Percentiles rank a stretch among this genome's conserved stretches.
Evolutionary conservation across 2,329 filamentous ascomycete species (phyloP).

Genomic region (Colletotrichum sojae): DNA sequence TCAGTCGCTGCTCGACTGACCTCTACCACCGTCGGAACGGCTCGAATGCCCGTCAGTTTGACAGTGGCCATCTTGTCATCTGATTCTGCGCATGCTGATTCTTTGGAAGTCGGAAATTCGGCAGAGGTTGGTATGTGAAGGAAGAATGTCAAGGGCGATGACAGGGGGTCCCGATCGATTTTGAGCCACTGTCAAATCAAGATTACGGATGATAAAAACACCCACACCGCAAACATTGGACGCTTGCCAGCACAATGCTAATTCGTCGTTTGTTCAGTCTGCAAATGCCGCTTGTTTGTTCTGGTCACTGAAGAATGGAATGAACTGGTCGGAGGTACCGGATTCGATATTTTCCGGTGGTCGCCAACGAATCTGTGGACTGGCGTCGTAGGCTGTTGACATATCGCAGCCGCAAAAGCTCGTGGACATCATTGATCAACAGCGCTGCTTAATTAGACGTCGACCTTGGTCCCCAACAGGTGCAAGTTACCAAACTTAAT

Average conservation of each 20-base stretch:
- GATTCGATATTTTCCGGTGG: background rate
- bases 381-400: background rate
- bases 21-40: slow-evolving; percentile 19
- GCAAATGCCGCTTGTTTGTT: background rate
- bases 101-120: background rate
- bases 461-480: background rate
- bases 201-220: background rate
- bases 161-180: background rate
- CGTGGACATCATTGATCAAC: background rate
- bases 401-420: background rate
- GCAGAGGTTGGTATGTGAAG: background rate
- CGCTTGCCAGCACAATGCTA: background rate
- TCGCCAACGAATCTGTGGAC: background rate
- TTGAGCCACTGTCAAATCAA: background rate
- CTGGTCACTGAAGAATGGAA: slow-evolving; percentile 4
- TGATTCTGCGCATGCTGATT: slow-evolving; percentile 10
- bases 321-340: background rate
- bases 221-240: background rate
- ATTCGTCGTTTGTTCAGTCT: background rate
- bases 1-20: slow-evolving; percentile 7
- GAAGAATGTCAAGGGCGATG: background rate
- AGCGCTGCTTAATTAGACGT: slow-evolving; percentile 1
- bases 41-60: slow-evolving; percentile 13
- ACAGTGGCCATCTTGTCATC: slow-evolving; percentile 20
- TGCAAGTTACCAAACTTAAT: background rate